Percentiles rank a stretch among this genome's conserved stretches.
These are phyloP conservation scores for Pterocarpus santalinus DNA, from an alignment of 306 rosid genomes.

Conservation along the genomic window DNA sequence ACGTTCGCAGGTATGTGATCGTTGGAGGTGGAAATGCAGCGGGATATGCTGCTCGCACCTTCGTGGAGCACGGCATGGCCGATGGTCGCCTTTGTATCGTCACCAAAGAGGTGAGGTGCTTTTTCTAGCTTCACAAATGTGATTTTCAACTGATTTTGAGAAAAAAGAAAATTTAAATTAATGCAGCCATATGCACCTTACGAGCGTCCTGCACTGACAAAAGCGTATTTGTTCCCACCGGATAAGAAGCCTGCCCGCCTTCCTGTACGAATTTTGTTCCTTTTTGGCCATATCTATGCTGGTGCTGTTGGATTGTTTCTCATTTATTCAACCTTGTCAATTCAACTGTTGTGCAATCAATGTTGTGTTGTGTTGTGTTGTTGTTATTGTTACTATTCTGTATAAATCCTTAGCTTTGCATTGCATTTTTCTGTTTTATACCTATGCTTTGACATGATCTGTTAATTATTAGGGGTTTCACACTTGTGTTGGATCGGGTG, in stretches of 20 bases:
- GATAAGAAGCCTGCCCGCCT: constrained; percentile 95
- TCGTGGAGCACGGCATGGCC: constrained; percentile 95
- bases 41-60: constrained; percentile 92
- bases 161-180: neutral
- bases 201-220: constrained; percentile 95
- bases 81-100: constrained; percentile 94
- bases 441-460: neutral
- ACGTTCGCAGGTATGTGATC: constrained; percentile 74
- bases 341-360: constrained; percentile 10
- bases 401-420: neutral
- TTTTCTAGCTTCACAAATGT: neutral
- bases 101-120: constrained; percentile 75
- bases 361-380: neutral
- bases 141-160: constrained; percentile 20
- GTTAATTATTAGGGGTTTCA: constrained; percentile 79
- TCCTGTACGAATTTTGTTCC: constrained; percentile 68
- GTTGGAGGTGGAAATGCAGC: constrained; percentile 99
- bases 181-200: constrained; percentile 87
- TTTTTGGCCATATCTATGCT: no score
- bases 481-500: constrained; percentile 98
- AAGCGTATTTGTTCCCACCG: constrained; percentile 83
- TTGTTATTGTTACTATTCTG: neutral
- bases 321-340: neutral
- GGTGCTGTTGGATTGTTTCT: neutral
- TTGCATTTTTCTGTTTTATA: neutral